Base-by-base conservation (phyloP, 495 filamentous ascomycete species). In the Aspergillus heteromorphus region DNA sequence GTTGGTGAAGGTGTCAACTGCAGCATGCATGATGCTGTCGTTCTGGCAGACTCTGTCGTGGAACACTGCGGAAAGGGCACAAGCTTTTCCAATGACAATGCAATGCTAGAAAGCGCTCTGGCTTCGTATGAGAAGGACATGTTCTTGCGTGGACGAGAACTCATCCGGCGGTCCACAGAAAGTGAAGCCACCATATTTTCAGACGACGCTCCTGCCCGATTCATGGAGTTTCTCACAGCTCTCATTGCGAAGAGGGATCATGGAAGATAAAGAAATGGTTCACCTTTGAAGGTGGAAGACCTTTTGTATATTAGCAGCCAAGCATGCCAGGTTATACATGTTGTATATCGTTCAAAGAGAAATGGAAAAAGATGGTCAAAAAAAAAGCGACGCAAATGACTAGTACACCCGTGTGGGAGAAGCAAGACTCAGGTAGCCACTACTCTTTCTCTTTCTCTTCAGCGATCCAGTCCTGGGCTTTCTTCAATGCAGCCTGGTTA, bases 1-100 rank as follows among this genome's bases (percentile, higher is more conserved):
- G 78, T 74, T 0, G 83, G 82, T 11, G 78, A 77, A 6, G 83
- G 83, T 0, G 80, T 84, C 10, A 83, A 86, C 51, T 61, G 75
- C 9, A 78, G 75, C 0, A 70, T 86, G 62, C 57, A 69, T 17
- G 81, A 87, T 63, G 77, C 80, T 17, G 55, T 81, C 53, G 64
- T 74, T 16, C 68, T 86, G 14, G 73, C 75, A 10, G 42, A 45
- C 10, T 56, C 41, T 7, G 73, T 74, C 40, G 57, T 73, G 17
- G 27, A 53, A 19, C 17, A 54, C 9, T 54, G 42, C 19, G 20
- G 10, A 13, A 25, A 10, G 6, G 42, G 9, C 1, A 14, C 19
- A 5, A 1, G 5, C 2, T 23, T 45, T 7, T 6, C 20, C 8
- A 10, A 2, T 2, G 16, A 21, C 18, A 10, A n/a, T 13, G 17